Evolutionary conservation across 192 early-diverging fungal species (phyloP), one percentile per base, ranked within the genome.

Genomic region (Pecoramyces ruminantium): DNA sequence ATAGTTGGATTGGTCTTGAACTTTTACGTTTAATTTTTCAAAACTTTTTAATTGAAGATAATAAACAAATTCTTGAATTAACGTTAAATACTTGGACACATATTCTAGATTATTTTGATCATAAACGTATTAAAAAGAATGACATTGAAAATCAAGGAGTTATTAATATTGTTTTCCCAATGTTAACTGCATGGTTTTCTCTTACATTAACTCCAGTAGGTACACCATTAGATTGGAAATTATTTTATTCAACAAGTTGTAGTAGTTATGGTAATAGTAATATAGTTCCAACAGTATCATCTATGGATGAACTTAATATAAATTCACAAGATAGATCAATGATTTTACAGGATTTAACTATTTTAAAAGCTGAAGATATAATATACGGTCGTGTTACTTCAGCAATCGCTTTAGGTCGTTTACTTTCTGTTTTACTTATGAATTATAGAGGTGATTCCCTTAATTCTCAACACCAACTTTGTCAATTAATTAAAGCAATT

Each of bases 21-120:
- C 88, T 95, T 9, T 83, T 96, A 58, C 89, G 93, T 12, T 88
- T 96, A 34, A 86, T 95, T 16, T 95, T 94, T 83, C 97, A 99
- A 85, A 98, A 98, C 83, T 85, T 98, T 78, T 84, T 99, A 51
- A 88, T 99, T 1, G 98, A 99, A 84, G 93, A 96, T 67, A 79
- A 85, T 28, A 38, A 78, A 30, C 29, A 42, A 30, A 79, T 81
- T 29, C 40, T 81, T 28, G 82, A 90, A 1, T 79, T 87, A 58
- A 90, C 93, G 0, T 39, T 91, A 4, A 81, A 84, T 28, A 88
- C 96, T 18, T 97, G 96, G 97, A 84, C 80, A 18, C 86, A 83
- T 78, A 82, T 94, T 28, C 86, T 90, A 78, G 79, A 77, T 30
- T 85, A 83, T 82, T 29, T 79, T 34, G 29, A n/a, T 30, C n/a